phyloP scores from a whole-genome alignment of 768 basidiomycete species.

The Tricholomella constricta region DNA sequence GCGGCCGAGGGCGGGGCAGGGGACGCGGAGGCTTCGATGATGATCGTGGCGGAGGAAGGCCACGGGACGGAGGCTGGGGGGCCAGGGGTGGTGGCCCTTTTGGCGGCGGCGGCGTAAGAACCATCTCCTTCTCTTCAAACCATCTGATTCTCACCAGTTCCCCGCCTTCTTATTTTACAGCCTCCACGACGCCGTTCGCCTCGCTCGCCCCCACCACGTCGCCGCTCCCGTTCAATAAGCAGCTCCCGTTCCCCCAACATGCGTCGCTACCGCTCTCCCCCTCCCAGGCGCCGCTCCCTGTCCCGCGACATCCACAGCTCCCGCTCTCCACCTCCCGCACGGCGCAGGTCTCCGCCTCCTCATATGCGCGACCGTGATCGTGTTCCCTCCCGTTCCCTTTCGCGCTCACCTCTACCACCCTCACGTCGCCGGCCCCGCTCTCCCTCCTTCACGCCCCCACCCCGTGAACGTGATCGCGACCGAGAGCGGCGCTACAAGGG shows the following conservation, averaged over 20 bases:
- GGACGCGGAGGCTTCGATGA: conserved; percentile 51
- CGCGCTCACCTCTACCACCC: conserved; percentile 40
- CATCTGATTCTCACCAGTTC: conserved; percentile 9
- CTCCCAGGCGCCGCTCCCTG: conserved; percentile 47
- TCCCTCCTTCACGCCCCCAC: conserved; percentile 54
- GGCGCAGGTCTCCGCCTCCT: conserved; percentile 31
- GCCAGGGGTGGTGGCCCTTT: conserved; percentile 56
- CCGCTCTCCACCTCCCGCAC: conserved; percentile 39
- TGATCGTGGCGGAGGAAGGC: conserved; percentile 50
- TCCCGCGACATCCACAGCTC: conserved; percentile 36
- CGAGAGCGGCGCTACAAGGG: conserved; percentile 36
- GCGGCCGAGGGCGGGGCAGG: conserved; percentile 62
- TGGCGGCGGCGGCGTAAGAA: conserved; percentile 36
- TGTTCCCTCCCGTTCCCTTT: conserved; percentile 51
- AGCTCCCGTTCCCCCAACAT: conserved; percentile 43
- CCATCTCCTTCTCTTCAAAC: conserved; percentile 11
- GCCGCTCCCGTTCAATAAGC: conserved; percentile 42
- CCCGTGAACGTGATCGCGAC: conserved; percentile 31
- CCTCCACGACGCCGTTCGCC: conserved; percentile 48
- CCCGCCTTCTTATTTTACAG: conserved; percentile 24
- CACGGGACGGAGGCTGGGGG: conserved; percentile 73
- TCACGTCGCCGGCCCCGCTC: conserved; percentile 41
- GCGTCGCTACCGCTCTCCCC: conserved; percentile 42
- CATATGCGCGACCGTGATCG: background rate
- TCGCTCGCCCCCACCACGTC: conserved; percentile 51